These are phyloP conservation scores for Nyssa sinensis DNA, from an alignment of 148 eudicot species.

Conservation along the genomic window DNA sequence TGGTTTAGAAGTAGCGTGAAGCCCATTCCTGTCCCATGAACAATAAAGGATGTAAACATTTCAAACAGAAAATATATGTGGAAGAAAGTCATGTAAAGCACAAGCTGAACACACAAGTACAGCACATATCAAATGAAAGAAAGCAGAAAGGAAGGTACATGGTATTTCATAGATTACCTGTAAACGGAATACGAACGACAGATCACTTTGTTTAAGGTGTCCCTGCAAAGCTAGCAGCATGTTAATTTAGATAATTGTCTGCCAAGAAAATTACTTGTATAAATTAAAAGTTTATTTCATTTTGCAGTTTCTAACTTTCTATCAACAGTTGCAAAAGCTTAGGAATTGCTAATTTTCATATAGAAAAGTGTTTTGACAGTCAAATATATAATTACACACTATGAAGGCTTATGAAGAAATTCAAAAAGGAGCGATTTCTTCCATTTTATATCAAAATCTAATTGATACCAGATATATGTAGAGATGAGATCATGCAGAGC, in stretches of 20 bases:
- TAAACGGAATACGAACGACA: constrained; percentile 30
- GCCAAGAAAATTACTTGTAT: neutral
- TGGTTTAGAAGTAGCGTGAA: neutral
- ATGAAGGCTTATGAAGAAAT: neutral
- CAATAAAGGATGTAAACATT: neutral
- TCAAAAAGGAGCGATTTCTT: neutral
- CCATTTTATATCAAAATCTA: neutral
- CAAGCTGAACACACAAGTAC: neutral
- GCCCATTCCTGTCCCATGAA: neutral
- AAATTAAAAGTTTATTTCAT: neutral
- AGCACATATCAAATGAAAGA: neutral
- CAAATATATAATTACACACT: neutral
- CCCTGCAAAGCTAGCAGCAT: constrained; percentile 23
- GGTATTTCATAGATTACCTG: constrained; percentile 18
- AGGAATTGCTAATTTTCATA: constrained; percentile 1
- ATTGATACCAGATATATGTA: neutral
- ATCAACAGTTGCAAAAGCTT: neutral
- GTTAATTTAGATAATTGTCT: constrained; percentile 5
- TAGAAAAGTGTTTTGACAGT: neutral
- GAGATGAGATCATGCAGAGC: neutral
- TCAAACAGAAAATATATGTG: neutral
- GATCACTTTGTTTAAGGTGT: constrained; percentile 28
- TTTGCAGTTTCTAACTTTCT: neutral
- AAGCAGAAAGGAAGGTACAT: neutral
- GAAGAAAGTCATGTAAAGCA: too few species aligned